Evolutionary conservation across 768 basidiomycete genomes (phyloP), one percentile per base, ranked within the genome.

Genomic region (Leucocoprinus sp.): DNA sequence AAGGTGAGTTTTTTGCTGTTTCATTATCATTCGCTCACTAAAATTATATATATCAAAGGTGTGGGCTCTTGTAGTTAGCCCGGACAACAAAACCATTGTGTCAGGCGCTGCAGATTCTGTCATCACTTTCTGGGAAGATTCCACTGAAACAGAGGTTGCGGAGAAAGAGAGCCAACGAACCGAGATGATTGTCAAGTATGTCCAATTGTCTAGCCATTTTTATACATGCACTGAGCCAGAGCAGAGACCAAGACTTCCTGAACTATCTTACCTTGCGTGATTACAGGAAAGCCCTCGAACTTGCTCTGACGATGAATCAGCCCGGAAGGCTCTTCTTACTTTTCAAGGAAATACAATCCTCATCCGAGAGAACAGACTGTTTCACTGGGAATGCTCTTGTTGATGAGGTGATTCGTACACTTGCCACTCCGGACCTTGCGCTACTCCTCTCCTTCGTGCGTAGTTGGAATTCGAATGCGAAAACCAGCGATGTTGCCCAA

Each of bases 101-200:
- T 93, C 93, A 17, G 96, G 89, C 11, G 93, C 91, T 5, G 96
- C 96, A 7, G 96, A 99, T 62, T 97, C 95, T 9, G 75, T 96
- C 7, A 78, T 96, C 48, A 98, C 91, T 2, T 86, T 99, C 59
- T 98, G 96, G 96, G 73, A 89, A 64, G 95, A 98, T 61, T 89
- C 84, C 51, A 96, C 93, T 0, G 87, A 86, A 58, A 82, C 87
- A 52, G 74, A 87, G 50, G 82, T 86, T 53, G 66, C 69, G 28
- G 84, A 90, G 60, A 84, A 80, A 58, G 84, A 86, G 55, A 64
- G 70, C 4, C 78, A 83, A 55, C 76, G 88, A 18, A 77, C 78
- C 9, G 76, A 86, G 45, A 63, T 80, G 50, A 87, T 90, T 36
- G 71, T 88, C 54, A 88, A 85, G 95, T 93, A 57, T 57, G 86